Percentiles rank a stretch among this genome's conserved stretches.
These are phyloP conservation scores for Takakia lepidozioides DNA, from an alignment of 225 moss, liverwort and hornwort species.

Conservation along the genomic window DNA sequence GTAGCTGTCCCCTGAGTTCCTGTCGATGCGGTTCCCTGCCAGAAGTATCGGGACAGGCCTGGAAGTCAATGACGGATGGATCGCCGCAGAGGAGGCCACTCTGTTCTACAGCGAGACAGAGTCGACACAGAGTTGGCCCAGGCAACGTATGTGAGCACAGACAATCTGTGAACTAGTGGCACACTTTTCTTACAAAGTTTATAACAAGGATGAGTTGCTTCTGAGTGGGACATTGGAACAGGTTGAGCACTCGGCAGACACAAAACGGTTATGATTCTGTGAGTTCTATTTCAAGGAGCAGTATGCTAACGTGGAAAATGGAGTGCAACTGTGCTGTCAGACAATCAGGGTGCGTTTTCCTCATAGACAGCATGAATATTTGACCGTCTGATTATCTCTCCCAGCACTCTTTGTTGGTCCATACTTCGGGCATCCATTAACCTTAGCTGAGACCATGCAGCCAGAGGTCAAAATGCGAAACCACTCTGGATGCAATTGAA, in stretches of 20 bases:
- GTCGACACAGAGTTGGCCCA: constrained; percentile 47
- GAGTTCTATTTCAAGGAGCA: constrained; percentile 6
- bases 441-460: constrained; percentile 56
- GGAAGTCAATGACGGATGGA: constrained; percentile 61
- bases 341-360: constrained; percentile 46
- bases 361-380: constrained; percentile 35
- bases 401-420: constrained; percentile 48
- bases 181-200: constrained; percentile 40
- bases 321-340: constrained; percentile 52
- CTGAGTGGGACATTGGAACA: constrained; percentile 43
- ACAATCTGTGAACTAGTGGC: constrained; percentile 51
- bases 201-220: constrained; percentile 34
- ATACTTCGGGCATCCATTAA: constrained; percentile 30
- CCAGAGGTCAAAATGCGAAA: constrained; percentile 26
- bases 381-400: constrained; percentile 23
- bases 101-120: constrained; percentile 35
- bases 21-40: constrained; percentile 45
- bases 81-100: constrained; percentile 50
- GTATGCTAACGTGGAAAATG: constrained; percentile 39
- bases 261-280: neutral
- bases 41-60: constrained; percentile 48
- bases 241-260: constrained; percentile 4
- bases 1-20: constrained; percentile 12
- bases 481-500: constrained; percentile 49
- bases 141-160: constrained; percentile 64